Evolutionary conservation across 2,329 filamentous ascomycete species (phyloP).

Genomic region (Teratosphaeria viscida): DNA sequence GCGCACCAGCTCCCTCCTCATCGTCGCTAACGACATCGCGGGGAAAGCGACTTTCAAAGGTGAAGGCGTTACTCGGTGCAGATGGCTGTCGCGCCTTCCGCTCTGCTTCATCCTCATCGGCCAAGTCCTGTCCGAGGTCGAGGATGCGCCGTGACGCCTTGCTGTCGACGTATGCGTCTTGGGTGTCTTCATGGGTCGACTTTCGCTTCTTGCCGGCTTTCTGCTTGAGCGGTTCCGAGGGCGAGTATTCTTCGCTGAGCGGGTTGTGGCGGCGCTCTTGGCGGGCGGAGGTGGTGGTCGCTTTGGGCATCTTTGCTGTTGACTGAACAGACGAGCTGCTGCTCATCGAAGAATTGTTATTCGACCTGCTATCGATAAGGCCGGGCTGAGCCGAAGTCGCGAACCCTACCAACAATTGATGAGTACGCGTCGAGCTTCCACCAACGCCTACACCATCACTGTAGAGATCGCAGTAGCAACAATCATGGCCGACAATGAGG

Average conservation of each 20-base stretch:
- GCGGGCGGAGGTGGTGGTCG: constrained; percentile 41
- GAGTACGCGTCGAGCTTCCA: not conserved
- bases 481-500: not conserved
- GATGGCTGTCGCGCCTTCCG: constrained; percentile 32
- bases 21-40: constrained; percentile 29
- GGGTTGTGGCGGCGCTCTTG: constrained; percentile 71
- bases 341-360: not conserved
- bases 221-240: constrained; percentile 59
- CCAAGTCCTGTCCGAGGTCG: constrained; percentile 77
- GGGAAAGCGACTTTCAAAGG: constrained; percentile 66
- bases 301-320: constrained; percentile 61
- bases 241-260: constrained; percentile 78
- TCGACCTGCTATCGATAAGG: constrained; percentile 1
- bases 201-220: constrained; percentile 54
- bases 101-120: constrained; percentile 63
- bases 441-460: not conserved
- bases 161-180: constrained; percentile 68
- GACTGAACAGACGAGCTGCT: not conserved
- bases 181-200: constrained; percentile 43
- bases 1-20: constrained; percentile 41
- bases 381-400: not conserved
- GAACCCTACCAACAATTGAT: not conserved
- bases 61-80: constrained; percentile 54
- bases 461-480: not conserved
- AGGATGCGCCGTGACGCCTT: constrained; percentile 83